Percentiles rank a stretch among this genome's conserved stretches.
Evolutionary conservation across 1,284 basidiomycete species (phyloP).

Genomic region (Ceratorhiza oryzae-sativae): DNA sequence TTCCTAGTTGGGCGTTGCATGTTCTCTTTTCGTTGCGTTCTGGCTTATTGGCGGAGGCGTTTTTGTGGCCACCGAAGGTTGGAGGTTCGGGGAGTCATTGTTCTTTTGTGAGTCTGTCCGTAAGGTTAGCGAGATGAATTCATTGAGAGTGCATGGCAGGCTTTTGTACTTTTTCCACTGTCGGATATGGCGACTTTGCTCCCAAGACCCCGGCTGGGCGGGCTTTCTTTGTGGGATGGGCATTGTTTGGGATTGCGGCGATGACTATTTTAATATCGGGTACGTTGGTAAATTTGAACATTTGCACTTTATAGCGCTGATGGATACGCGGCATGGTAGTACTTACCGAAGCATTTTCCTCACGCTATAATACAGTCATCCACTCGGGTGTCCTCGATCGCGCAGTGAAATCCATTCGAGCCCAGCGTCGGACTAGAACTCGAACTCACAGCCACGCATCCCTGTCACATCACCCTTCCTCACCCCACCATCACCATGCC

Average conservation of each 20-base stretch:
- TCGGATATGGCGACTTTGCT: conserved; percentile 73
- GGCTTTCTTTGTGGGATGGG: conserved; percentile 83
- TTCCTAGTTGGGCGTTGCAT: conserved; percentile 54
- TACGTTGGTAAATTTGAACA: conserved; percentile 47
- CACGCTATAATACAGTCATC: conserved; percentile 61
- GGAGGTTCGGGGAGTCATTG: conserved; percentile 61
- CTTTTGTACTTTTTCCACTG: conserved; percentile 51
- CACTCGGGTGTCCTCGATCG: conserved; percentile 58
- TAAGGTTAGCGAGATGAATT: conserved; percentile 40
- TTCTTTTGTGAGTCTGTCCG: conserved; percentile 69
- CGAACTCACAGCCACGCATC: background rate
- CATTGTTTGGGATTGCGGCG: conserved; percentile 74
- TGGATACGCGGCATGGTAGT: conserved; percentile 54
- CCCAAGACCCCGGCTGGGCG: conserved; percentile 72
- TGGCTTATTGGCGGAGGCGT: conserved; percentile 66
- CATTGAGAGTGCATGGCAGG: background rate
- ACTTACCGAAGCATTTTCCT: conserved; percentile 67
- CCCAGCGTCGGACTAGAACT: conserved; percentile 34
- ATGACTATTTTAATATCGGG: conserved; percentile 77
- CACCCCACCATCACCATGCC: background rate
- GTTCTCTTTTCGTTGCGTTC: conserved; percentile 62
- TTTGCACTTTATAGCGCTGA: conserved; percentile 41
- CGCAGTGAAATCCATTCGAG: conserved; percentile 59
- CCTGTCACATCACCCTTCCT: background rate
- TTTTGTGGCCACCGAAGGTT: conserved; percentile 61